Evolutionary conservation across 805 yeast genomes (phyloP).

Genomic region (Vanderwaltozyma verrucispora): DNA sequence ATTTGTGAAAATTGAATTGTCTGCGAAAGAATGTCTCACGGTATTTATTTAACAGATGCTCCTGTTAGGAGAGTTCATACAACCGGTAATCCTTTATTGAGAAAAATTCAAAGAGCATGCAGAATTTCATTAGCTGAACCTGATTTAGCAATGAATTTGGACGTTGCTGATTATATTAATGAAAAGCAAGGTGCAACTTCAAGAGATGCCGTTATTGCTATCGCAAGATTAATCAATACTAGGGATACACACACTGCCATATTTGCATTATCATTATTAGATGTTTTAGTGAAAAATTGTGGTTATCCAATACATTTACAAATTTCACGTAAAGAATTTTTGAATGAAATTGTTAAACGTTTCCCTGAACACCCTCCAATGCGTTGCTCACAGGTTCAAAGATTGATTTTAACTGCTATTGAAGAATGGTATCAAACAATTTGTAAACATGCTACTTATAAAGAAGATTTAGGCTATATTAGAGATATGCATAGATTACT

Average conservation of each 20-base stretch:
- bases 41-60: slow-evolving; percentile 26
- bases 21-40: slow-evolving; percentile 17
- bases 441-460: slow-evolving; percentile 79
- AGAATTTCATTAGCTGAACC: slow-evolving; percentile 77
- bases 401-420: slow-evolving; percentile 76
- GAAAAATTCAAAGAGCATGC: slow-evolving; percentile 66
- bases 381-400: slow-evolving; percentile 72
- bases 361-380: slow-evolving; percentile 94
- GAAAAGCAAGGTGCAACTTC: slow-evolving; percentile 87
- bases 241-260: slow-evolving; percentile 76
- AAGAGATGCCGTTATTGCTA: slow-evolving; percentile 81
- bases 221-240: slow-evolving; percentile 72
- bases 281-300: slow-evolving; percentile 90
- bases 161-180: slow-evolving; percentile 87
- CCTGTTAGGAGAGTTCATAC: slow-evolving; percentile 26
- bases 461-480: slow-evolving; percentile 84
- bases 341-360: slow-evolving; percentile 83
- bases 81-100: slow-evolving; percentile 28
- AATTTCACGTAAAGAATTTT: slow-evolving; percentile 86
- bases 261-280: slow-evolving; percentile 73
- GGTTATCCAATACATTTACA: slow-evolving; percentile 96
- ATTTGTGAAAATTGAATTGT: too few species aligned
- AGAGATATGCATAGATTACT: slow-evolving; percentile 93
- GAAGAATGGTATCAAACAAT: slow-evolving; percentile 97
- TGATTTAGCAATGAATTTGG: slow-evolving; percentile 76